These are phyloP conservation scores for Babesia microti DNA, from an alignment of 169 alveolate genomes.

Conservation along the genomic window DNA sequence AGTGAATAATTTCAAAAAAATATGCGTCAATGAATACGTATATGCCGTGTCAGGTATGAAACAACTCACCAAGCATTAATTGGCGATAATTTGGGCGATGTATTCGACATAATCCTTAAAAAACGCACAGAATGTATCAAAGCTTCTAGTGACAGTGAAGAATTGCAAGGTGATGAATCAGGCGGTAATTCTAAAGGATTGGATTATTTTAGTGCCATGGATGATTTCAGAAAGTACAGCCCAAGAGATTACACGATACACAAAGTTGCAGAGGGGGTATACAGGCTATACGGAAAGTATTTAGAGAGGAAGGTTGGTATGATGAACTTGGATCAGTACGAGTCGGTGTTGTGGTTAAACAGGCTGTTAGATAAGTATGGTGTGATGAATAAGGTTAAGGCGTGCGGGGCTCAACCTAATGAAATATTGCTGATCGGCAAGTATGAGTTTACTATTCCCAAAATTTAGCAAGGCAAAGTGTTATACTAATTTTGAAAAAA, in stretches of 20 bases:
- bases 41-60: conserved; percentile 24
- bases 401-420: too few species aligned
- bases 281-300: conserved; percentile 37
- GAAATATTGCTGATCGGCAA: too few species aligned
- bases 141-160: conserved; percentile 12
- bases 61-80: background rate
- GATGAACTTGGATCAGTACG: conserved; percentile 48
- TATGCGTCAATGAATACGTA: conserved; percentile 11
- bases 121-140: background rate
- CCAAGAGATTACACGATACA: conserved; percentile 46
- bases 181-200: background rate
- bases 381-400: conserved; percentile 16
- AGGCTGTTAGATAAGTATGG: conserved; percentile 15
- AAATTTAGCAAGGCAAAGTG: too few species aligned
- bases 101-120: conserved; percentile 5
- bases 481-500: too few species aligned
- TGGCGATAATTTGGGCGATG: background rate
- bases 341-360: conserved; percentile 25
- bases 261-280: conserved; percentile 37
- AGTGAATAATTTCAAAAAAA: conserved; percentile 7
- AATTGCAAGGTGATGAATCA: conserved; percentile 3
- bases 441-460: too few species aligned
- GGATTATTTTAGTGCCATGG: conserved; percentile 7
- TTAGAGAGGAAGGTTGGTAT: conserved; percentile 55
- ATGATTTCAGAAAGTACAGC: conserved; percentile 43